These are phyloP conservation scores for Sarocladium brachiariae DNA, from an alignment of 2,329 filamentous ascomycete genomes.

Conservation along the genomic window DNA sequence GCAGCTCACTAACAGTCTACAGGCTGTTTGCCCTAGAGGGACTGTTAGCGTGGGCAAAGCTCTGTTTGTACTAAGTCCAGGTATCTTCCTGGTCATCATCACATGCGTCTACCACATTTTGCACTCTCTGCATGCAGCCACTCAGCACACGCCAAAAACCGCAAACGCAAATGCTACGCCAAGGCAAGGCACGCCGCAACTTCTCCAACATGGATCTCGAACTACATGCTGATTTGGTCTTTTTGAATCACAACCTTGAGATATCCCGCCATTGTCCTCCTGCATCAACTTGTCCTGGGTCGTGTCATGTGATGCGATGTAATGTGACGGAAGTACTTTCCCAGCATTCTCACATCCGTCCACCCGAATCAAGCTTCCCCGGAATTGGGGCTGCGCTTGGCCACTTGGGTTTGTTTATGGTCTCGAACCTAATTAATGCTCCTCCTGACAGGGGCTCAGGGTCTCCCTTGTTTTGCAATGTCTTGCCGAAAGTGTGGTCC, in stretches of 20 bases:
- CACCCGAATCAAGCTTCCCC: background rate
- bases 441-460: background rate
- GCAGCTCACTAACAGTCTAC: background rate
- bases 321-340: slow-evolving; percentile 4
- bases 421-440: slow-evolving; percentile 1
- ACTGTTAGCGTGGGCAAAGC: background rate
- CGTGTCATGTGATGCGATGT: no score
- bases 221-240: no score
- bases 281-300: background rate
- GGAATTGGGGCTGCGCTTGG: background rate
- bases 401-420: background rate
- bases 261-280: background rate
- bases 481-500: no score
- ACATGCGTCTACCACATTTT: background rate
- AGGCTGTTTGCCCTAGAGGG: background rate
- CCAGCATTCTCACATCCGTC: background rate
- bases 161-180: no score
- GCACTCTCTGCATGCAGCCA: background rate
- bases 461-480: no score
- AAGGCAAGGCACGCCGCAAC: no score
- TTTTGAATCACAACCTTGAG: background rate
- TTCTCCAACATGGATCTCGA: no score
- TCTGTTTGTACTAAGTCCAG: background rate
- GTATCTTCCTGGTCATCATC: background rate
- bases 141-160: no score